A percentile compares a stretch with the other conserved stretches of the same genome.
Conservation (phyloP, 306 rosid species). For the Lotus japonicus region DNA sequence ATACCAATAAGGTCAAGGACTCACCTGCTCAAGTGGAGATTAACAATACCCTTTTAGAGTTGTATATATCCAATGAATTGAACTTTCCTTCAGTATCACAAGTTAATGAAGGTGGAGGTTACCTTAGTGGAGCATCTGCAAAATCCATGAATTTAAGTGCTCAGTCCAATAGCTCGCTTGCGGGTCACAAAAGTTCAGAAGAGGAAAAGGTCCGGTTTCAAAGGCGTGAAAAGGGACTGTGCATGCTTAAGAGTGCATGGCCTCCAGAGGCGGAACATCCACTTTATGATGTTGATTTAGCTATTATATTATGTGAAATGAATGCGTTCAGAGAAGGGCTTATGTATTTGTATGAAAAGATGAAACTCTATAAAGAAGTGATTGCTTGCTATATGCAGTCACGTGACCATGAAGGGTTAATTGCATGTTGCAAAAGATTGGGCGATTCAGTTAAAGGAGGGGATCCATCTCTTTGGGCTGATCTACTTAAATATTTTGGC, state of each 20-base stretch:
- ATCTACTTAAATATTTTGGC: constrained; percentile 86
- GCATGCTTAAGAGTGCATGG: constrained; percentile 73
- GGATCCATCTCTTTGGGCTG: constrained; percentile 97
- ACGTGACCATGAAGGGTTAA: constrained; percentile 88
- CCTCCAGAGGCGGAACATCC: constrained; percentile 78
- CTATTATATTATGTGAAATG: constrained; percentile 92
- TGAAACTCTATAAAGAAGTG: constrained; percentile 94
- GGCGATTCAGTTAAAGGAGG: constrained; percentile 94
- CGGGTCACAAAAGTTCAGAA: constrained; percentile 34
- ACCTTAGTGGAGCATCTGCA: constrained; percentile 33
- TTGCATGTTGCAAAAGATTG: constrained; percentile 89
- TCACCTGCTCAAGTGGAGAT: constrained; percentile 98
- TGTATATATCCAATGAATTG: constrained; percentile 83
- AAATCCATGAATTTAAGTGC: constrained; percentile 27
- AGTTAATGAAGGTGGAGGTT: constrained; percentile 38
- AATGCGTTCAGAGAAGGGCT: constrained; percentile 81
- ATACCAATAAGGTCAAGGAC: constrained; percentile 77
- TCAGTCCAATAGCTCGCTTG: constrained; percentile 45
- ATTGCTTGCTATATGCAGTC: constrained; percentile 95
- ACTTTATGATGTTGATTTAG: constrained; percentile 88
- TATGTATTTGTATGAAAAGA: constrained; percentile 84
- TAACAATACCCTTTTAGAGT: constrained; percentile 88
- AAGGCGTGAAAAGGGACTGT: constrained; percentile 74
- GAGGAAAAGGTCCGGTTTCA: constrained; percentile 39
- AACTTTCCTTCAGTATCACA: constrained; percentile 68